Conservation (phyloP, 345 rosid species). For the Trapa bicornis region DNA sequence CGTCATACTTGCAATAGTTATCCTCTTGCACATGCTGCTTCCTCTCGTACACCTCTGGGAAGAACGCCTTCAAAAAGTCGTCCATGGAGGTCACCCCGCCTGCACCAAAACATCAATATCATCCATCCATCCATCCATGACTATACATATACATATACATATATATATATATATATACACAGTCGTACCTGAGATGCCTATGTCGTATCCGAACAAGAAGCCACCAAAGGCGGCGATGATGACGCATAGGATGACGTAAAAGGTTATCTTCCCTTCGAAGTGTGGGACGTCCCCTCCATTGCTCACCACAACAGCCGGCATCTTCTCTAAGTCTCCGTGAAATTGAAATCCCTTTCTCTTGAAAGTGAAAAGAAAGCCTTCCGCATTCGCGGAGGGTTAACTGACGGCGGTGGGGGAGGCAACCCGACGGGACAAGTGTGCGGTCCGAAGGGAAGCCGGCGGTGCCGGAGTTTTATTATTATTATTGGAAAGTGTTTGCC, state of each 20-base stretch:
- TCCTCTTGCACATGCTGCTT: conserved; percentile 41
- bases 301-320: conserved; percentile 10
- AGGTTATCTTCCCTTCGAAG: conserved; percentile 30
- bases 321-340: conserved; percentile 4
- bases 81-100: conserved; percentile 88
- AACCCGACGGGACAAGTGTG: too few species aligned
- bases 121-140: neutral
- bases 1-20: conserved; percentile 69
- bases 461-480: too few species aligned
- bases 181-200: neutral
- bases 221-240: conserved; percentile 58
- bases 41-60: conserved; percentile 41
- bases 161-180: too few species aligned
- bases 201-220: conserved; percentile 1
- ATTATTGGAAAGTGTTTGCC: too few species aligned
- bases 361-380: neutral
- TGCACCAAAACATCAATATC: conserved; percentile 15
- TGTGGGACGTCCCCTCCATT: conserved; percentile 29
- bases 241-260: conserved; percentile 22
- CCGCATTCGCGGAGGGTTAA: neutral
- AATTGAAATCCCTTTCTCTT: conserved; percentile 1
- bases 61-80: conserved; percentile 54
- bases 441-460: too few species aligned
- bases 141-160: neutral
- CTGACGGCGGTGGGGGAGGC: too few species aligned